Percentiles rank a stretch among this genome's conserved stretches.
Conservation (phyloP, 2,329 filamentous ascomycete species). For the Penicillium sp. region DNA sequence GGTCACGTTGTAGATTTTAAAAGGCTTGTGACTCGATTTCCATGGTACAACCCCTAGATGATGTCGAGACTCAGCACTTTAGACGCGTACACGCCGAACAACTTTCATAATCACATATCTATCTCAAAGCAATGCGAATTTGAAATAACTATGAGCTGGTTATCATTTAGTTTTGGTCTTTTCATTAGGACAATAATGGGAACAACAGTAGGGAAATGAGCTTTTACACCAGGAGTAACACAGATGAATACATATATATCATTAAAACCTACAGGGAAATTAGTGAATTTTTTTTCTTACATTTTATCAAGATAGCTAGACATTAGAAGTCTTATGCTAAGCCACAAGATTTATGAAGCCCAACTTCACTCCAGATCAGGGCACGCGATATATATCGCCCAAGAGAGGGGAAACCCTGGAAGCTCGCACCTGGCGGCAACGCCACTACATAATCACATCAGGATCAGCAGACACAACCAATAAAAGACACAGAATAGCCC, state of each 20-base stretch:
- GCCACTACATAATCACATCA: constrained; percentile 3
- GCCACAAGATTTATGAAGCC: background rate
- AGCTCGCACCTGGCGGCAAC: background rate
- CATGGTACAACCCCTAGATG: background rate
- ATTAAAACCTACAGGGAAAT: background rate
- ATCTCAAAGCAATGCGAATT: too few species aligned
- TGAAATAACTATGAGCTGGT: background rate
- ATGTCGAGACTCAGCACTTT: background rate
- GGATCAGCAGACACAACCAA: constrained; percentile 9
- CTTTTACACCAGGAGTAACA: background rate
- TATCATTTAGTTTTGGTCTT: background rate
- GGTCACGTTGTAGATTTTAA: background rate
- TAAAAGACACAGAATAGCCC: background rate
- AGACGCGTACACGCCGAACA: background rate
- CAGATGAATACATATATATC: background rate
- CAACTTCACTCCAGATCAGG: background rate
- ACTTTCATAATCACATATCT: background rate
- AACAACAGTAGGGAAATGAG: background rate
- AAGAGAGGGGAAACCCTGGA: constrained; percentile 11
- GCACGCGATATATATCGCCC: background rate
- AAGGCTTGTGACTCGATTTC: background rate
- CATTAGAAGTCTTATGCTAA: background rate
- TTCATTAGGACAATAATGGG: too few species aligned
- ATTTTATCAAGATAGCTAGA: background rate
- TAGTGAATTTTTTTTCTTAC: background rate